Conservation (phyloP, 2,329 filamentous ascomycete species). For the Periconia macrospinosa region DNA sequence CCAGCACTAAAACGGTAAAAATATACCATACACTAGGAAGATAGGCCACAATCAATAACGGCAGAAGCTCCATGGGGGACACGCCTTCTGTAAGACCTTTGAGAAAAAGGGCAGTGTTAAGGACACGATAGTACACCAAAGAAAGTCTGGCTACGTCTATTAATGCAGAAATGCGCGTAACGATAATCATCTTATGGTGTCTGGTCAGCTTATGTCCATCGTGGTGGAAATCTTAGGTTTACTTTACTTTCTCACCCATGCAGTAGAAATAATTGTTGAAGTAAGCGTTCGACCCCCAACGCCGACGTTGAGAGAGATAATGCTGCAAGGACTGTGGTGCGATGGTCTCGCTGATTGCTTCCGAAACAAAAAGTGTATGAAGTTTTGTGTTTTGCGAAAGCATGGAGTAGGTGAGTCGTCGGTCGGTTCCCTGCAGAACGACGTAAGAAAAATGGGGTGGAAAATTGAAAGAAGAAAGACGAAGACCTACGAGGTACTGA, state of each 20-base stretch:
- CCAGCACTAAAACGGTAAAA: background rate
- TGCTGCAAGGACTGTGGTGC: constrained; percentile 5
- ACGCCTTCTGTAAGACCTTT: background rate
- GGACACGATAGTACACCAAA: constrained; percentile 1
- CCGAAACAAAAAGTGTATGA: constrained; percentile 2
- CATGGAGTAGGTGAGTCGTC: constrained; percentile 4
- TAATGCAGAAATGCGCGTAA: background rate
- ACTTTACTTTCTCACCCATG: constrained; percentile 1
- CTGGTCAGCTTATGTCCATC: background rate
- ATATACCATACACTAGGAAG: background rate
- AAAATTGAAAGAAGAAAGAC: background rate
- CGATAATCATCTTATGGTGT: background rate
- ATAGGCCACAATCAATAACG: background rate
- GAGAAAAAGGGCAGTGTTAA: constrained; percentile 1
- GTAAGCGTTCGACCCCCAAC: constrained; percentile 5
- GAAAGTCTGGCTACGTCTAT: background rate
- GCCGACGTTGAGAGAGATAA: constrained; percentile 2
- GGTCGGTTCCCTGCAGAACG: constrained; percentile 1
- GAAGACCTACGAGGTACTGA: constrained; percentile 3
- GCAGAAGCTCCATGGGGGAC: background rate
- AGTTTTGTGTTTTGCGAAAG: constrained; percentile 4
- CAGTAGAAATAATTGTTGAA: constrained; percentile 7
- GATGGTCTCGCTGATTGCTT: constrained; percentile 5
- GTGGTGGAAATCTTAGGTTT: background rate
- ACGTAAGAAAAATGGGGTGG: background rate